phyloP scores from a whole-genome alignment of 129 eudicot species.

The Scalesia atractyloides region DNA sequence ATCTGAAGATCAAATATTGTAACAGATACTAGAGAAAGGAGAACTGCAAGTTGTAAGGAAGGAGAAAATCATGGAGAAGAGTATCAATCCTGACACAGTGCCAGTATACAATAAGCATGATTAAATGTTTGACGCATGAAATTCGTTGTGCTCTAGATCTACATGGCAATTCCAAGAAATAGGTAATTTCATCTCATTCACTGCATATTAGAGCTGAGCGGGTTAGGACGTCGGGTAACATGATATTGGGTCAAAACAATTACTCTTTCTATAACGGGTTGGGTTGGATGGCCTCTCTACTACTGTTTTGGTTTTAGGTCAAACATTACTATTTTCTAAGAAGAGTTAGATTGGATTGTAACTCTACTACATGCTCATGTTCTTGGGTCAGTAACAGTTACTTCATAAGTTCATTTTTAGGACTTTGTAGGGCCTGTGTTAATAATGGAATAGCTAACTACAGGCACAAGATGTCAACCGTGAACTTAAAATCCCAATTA shows the following conservation, averaged over 20 bases:
- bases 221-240: background rate
- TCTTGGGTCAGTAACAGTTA: background rate
- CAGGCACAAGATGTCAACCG: constrained; percentile 94
- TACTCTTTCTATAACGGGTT: background rate
- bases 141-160: constrained; percentile 94
- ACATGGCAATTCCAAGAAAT: constrained; percentile 92
- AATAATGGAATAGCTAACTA: constrained; percentile 13
- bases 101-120: constrained; percentile 98
- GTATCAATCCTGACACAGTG: constrained; percentile 87
- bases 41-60: constrained; percentile 97
- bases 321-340: background rate
- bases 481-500: constrained; percentile 88
- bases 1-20: constrained; percentile 19
- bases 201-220: background rate
- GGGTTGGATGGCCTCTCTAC: background rate
- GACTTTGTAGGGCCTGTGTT: background rate
- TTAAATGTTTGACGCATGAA: constrained; percentile 97
- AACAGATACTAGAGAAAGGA: constrained; percentile 92
- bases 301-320: background rate
- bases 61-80: constrained; percentile 96
- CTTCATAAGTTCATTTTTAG: background rate
- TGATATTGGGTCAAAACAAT: background rate
- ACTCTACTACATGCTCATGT: background rate
- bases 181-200: constrained; percentile 45
- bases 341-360: background rate